Base-by-base conservation (phyloP, 139 green algal genomes). In the Chlamydomonas sp. region DNA sequence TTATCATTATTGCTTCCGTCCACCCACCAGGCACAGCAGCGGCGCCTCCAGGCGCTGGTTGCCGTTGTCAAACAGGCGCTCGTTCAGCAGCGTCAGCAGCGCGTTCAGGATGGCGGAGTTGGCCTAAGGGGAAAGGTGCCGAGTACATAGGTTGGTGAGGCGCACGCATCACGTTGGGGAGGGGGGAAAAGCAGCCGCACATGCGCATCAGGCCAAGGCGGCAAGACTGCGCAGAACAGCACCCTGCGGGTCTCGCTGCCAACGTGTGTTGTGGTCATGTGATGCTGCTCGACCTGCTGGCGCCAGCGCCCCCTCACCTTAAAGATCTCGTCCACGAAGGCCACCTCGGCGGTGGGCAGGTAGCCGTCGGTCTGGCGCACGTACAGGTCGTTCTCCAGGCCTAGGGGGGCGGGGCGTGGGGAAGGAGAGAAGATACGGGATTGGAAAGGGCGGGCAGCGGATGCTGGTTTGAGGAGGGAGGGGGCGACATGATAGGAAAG, bases 81-180 rank as follows among this genome's bases (percentile, higher is more conserved):
- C 97, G 90, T 99, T 99, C 9, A 99, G 91, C 31, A 99, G 92
- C 57, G 97, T 98, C 59, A 99, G 93, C 89, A 99, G 91, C 3
- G 97, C 96, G 94, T 99, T 99, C 17, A 98, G 89, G 93, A 99
- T 99, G 82, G 97, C 97, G 16, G 90, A 96, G 94, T 98, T 98
- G 82, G 97, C 97, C 89, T 98, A 97, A 90, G 95, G 96, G 73
- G 6, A 59, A 58, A 57, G 63, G 31, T 7, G 49, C 12, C 68
- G 15, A 75, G 17, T 75, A n/a, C 2, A 12, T 3, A 66, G 60
- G 57, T 5, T 20, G 18, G 60, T 59, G 18, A 58, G 78, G 8
- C 31, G 31, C 31, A 49, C 31, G 31, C 31, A 49, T 49, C 31
- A 49, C 31, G 31, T 49, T 72, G 61, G 12, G 77, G 10, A 16